Base-by-base conservation (phyloP, 805 yeast genomes). In the Wickerhamiella spandovensis region DNA sequence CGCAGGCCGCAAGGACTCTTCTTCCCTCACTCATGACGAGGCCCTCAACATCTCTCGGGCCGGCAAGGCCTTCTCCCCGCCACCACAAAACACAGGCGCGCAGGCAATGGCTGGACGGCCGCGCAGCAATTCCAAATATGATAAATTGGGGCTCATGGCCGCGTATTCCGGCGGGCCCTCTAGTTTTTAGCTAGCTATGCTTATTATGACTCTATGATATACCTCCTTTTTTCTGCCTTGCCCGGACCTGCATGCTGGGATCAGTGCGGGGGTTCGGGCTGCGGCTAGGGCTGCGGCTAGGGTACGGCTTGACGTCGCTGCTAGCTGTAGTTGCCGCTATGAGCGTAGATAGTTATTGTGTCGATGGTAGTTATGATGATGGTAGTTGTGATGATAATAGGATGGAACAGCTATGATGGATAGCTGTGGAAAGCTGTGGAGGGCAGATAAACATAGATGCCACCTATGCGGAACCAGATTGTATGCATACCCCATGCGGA, bases 151-250 rank as follows among this genome's bases (percentile, higher is more conserved):
- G 1, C 59, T 65, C 21, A 65, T 65, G 41, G 66, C 68, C 1
- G 69, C 69, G n/a, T 65, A 61, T 48, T 62, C 67, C 39, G 67
- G 67, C 21, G 68, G 68, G 2, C 67, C 67, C 6, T 55, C 59
- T 25, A 58, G 62, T 4, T 59, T 61, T 45, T 61, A 43, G 46
- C 22, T 35, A n/a, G 20, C 39, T 15, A 15, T 35, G 17, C 37
- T 13, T 25, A 5, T 35, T n/a, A 35, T 35, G 39, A 35, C 39
- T 17, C 20, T 35, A 35, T 35, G 39, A 35, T 28, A 28, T 28
- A 28, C 32, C 32, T 28, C 32, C 32, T 28, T 28, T 28, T 28
- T 12, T 28, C 3, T 12, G 15, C 3, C 15, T 28, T 28, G 32
- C 15, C 12, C 32, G 15, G 7, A 15, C 4, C 32, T 15, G 12